Percentiles rank a stretch among this genome's conserved stretches.
Conservation (phyloP, 805 yeast genomes). For the Saturnispora halmiae region DNA sequence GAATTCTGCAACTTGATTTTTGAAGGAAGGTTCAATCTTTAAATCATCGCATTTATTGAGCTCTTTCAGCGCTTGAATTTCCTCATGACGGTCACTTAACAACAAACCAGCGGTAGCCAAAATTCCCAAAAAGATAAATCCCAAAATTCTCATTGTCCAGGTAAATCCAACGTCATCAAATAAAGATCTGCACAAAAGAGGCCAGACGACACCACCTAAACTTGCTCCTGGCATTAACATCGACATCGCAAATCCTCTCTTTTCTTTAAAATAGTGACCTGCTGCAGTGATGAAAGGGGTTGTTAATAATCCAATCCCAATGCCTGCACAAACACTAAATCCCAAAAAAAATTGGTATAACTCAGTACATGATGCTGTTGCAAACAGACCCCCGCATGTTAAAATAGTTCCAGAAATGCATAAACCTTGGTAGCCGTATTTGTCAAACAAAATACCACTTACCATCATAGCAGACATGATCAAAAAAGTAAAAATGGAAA, state of each 20-base stretch:
- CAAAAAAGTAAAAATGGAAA: constrained; percentile 42
- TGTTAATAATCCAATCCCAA: constrained; percentile 39
- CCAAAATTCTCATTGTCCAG: constrained; percentile 52
- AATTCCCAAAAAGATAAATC: constrained; percentile 35
- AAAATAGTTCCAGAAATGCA: constrained; percentile 31
- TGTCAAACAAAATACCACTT: constrained; percentile 40
- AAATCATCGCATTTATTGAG: constrained; percentile 6
- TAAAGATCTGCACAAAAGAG: constrained; percentile 42
- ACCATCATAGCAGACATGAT: constrained; percentile 34
- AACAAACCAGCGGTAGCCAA: constrained; percentile 26
- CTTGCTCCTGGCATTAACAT: constrained; percentile 53
- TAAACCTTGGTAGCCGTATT: constrained; percentile 35
- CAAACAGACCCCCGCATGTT: constrained; percentile 33
- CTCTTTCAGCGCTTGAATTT: constrained; percentile 6
- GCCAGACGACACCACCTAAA: constrained; percentile 47
- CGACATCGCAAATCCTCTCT: constrained; percentile 53
- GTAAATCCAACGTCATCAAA: constrained; percentile 44
- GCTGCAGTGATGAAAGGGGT: constrained; percentile 41
- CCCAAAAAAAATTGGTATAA: constrained; percentile 45
- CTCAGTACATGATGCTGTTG: constrained; percentile 35
- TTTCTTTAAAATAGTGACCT: constrained; percentile 51
- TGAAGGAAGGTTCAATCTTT: not conserved
- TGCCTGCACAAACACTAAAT: constrained; percentile 38
- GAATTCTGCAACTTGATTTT: constrained; percentile 20
- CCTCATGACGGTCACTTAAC: constrained; percentile 24